Evolutionary conservation across 768 basidiomycete species (phyloP), one percentile per base, ranked within the genome.

Genomic region (Macrolepiota albuminosa): DNA sequence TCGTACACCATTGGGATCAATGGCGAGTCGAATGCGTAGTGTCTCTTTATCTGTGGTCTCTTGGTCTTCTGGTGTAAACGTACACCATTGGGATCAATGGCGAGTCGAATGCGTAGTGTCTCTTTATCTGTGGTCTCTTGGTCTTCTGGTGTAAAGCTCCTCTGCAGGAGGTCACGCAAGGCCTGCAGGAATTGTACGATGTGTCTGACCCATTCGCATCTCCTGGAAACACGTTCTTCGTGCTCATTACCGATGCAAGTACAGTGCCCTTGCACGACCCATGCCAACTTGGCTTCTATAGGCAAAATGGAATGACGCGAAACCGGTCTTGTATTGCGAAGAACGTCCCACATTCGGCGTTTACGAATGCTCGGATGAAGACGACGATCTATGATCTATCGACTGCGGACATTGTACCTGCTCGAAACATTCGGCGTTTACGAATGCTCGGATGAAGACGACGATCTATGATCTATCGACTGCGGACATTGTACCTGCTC

Each of bases 11-110:
- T 34, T 71, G n/a, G 61, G 54, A n/a, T 56, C 69, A 7, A 58
- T 72, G 10, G 62, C 66, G 26, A 67, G 66, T 29, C 59, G 68
- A n/a, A 66, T 71, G 33, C 68, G 68, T 13, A 65, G 64, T n/a
- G 60, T 66, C 36, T 61, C 64, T 18, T 26, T 54, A n/a, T 66
- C 63, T 54, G 63, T 61, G 9, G 58, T 51, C 4, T 60, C 59
- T 6, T 60, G 59, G 59, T 56, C 59, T 33, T 50, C 59, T 45
- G 34, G 59, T 43, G n/a, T 10, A 3, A 60, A n/a, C 63, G 67
- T 26, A 68, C 64, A 34, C 68, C 68, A 6, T 34, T 71, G n/a
- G 61, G 54, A n/a, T 56, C 69, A 7, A 58, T 72, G 10, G 62
- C 66, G 26, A 67, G 66, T 29, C 59, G 68, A n/a, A 66, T 71